Base-by-base conservation (phyloP, 164 flowering plant species). In the Magnolia changhungtana region DNA sequence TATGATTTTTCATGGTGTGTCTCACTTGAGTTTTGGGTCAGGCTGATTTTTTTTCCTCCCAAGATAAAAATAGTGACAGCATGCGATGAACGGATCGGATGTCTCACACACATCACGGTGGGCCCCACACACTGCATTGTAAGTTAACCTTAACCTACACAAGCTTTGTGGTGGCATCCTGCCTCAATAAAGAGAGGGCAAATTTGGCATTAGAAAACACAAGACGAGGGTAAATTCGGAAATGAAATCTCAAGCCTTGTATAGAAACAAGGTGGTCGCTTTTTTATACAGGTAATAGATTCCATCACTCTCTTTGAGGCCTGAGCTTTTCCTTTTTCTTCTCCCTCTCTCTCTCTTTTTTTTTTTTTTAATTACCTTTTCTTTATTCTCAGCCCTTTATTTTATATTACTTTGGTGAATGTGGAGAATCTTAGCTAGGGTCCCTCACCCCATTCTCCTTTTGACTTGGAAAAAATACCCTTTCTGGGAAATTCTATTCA, bases 351-450 rank as follows among this genome's bases (percentile, higher is more conserved):
- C 0, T 4, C 3, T 52, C 0, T 7, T 52, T 52, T 13, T 55
- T 55, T 8, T 55, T 55, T 55, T 55, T 55, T 55, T 0, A 11
- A 55, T 55, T 55, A 21, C 31, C 76, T 63, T 63, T 74, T 74
- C 27, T 63, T 63, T 74, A 49, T 64, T 74, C 58, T 74, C 52
- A 20, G 16, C 55, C 49, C 52, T 27, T 10, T 74, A 29, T 10
- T 73, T 45, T n/a, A 13, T 19, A 13, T 58, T 61, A 29, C 67
- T 58, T 72, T 61, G 52, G 29, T 74, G 21, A 61, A 65, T 59
- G 64, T 59, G 68, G 58, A 73, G 80, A 78, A 78, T 78, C 76
- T 78, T 18, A 21, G 49, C 76, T 78, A 9, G 50, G 49, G 67
- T 14, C n/a, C 20, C 72, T 23, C 20, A 20, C 24, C 72, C 72